Evolutionary conservation across 2,329 filamentous ascomycete genomes (phyloP).

Genomic region (Tolypocladium guangdongense): DNA sequence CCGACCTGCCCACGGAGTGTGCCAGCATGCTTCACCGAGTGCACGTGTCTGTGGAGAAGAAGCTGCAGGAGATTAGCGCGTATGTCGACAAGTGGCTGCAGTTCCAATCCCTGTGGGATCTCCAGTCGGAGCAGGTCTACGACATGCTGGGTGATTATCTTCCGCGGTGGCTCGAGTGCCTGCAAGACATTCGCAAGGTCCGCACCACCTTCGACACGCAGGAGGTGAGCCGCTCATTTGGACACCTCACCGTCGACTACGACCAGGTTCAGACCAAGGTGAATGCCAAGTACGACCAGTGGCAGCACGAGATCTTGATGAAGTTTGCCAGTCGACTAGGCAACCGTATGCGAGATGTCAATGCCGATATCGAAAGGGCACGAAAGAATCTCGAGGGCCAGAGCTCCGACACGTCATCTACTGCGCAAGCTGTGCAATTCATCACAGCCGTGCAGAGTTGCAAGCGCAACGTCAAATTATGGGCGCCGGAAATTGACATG

Average conservation of each 20-base stretch:
- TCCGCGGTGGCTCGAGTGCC: constrained; percentile 81
- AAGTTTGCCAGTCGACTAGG: constrained; percentile 89
- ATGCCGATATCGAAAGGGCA: constrained; percentile 83
- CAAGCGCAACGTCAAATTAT: constrained; percentile 84
- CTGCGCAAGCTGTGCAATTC: constrained; percentile 92
- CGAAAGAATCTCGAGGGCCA: constrained; percentile 84
- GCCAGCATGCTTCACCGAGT: constrained; percentile 69
- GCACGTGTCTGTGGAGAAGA: constrained; percentile 74
- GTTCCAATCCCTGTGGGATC: constrained; percentile 96
- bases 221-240: constrained; percentile 84
- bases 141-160: constrained; percentile 85
- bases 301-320: constrained; percentile 93
- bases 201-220: constrained; percentile 95
- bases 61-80: constrained; percentile 63
- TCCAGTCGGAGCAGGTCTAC: constrained; percentile 92
- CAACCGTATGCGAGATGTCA: constrained; percentile 82
- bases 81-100: constrained; percentile 98
- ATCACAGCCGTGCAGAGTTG: constrained; percentile 97
- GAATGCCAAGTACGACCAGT: constrained; percentile 98
- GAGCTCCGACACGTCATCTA: constrained; percentile 87
- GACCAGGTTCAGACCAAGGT: constrained; percentile 98
- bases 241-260: constrained; percentile 91
- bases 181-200: constrained; percentile 95
- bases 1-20: constrained; percentile 74
- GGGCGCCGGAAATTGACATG: constrained; percentile 91